Evolutionary conservation across 768 basidiomycete genomes (phyloP).

Genomic region (Lactifluus echinatus): DNA sequence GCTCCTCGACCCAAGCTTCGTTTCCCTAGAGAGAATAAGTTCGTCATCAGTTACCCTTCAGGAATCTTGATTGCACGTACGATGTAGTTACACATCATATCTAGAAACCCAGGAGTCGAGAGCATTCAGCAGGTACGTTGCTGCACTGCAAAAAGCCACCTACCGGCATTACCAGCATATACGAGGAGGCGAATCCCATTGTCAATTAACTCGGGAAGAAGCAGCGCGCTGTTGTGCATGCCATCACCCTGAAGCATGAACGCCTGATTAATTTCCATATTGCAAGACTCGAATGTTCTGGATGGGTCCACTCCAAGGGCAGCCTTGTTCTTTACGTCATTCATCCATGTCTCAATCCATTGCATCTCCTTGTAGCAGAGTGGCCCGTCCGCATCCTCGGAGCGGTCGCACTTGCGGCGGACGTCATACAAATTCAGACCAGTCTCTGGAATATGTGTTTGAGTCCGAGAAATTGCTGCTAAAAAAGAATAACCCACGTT

Average conservation of each 20-base stretch:
- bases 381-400: conserved; percentile 46
- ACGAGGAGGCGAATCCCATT: conserved; percentile 78
- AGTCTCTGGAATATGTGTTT: conserved; percentile 35
- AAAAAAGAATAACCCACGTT: conserved; percentile 39
- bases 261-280: conserved; percentile 69
- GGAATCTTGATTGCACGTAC: conserved; percentile 29
- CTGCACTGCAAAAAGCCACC: not conserved
- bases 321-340: conserved; percentile 66
- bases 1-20: conserved; percentile 60
- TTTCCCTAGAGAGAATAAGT: conserved; percentile 46
- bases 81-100: conserved; percentile 85
- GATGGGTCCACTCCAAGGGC: conserved; percentile 63
- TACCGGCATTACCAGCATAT: conserved; percentile 79
- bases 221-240: conserved; percentile 69
- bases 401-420: conserved; percentile 60
- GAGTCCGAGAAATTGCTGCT: not conserved
- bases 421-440: conserved; percentile 89
- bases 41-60: not conserved
- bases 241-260: conserved; percentile 81
- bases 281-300: conserved; percentile 61
- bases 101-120: not conserved
- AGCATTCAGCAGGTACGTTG: not conserved
- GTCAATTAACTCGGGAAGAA: conserved; percentile 75
- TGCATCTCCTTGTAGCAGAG: conserved; percentile 73
- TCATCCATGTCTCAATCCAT: conserved; percentile 89